These are phyloP conservation scores for Penicillium palitans DNA, from an alignment of 2,329 filamentous ascomycete genomes.

Conservation along the genomic window DNA sequence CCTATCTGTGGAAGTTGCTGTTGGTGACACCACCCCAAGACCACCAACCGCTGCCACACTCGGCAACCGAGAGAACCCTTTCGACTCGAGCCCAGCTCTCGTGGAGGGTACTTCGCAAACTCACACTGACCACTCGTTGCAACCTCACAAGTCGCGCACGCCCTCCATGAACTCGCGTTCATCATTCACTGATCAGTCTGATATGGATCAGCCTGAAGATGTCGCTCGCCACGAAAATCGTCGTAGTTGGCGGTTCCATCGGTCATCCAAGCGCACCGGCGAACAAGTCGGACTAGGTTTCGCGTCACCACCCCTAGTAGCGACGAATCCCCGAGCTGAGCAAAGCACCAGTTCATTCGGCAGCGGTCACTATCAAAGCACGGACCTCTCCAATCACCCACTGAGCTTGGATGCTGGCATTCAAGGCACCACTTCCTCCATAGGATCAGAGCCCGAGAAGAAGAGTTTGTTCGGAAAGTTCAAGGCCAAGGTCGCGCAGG, in stretches of 20 bases:
- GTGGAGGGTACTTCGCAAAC: slow-evolving; percentile 47
- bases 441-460: slow-evolving; percentile 50
- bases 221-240: slow-evolving; percentile 63
- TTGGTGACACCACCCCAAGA: slow-evolving; percentile 37
- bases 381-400: slow-evolving; percentile 38
- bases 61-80: slow-evolving; percentile 28
- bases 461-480: slow-evolving; percentile 65
- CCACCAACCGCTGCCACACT: slow-evolving; percentile 34
- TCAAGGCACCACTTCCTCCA: slow-evolving; percentile 31
- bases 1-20: slow-evolving; percentile 14
- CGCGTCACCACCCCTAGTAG: slow-evolving; percentile 54
- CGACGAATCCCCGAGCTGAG: slow-evolving; percentile 63
- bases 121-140: slow-evolving; percentile 55
- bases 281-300: slow-evolving; percentile 46
- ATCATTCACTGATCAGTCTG: slow-evolving; percentile 75
- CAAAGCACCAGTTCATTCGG: slow-evolving; percentile 68
- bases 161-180: slow-evolving; percentile 72
- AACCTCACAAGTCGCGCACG: slow-evolving; percentile 70
- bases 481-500: slow-evolving; percentile 60
- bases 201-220: slow-evolving; percentile 72
- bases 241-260: slow-evolving; percentile 70
- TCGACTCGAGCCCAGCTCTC: slow-evolving; percentile 24
- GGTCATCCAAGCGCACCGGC: slow-evolving; percentile 56
- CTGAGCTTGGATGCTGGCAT: slow-evolving; percentile 44
- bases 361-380: slow-evolving; percentile 54